Evolutionary conservation across 1,284 basidiomycete genomes (phyloP).

Genomic region (Lentinus polychrous): DNA sequence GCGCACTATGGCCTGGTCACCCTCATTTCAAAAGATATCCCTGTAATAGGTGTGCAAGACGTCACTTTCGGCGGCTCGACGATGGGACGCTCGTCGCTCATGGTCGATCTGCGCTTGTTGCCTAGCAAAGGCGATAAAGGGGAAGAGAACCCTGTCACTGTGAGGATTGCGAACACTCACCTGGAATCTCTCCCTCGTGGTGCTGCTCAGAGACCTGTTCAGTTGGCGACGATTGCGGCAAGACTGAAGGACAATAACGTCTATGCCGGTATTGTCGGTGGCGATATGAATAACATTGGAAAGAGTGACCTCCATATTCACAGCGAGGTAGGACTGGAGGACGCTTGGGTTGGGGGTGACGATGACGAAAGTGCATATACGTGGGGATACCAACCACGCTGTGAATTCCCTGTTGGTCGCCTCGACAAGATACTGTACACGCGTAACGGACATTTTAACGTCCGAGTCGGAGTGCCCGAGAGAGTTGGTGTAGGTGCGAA

Average conservation of each 20-base stretch:
- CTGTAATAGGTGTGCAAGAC: slow-evolving; percentile 35
- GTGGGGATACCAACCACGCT: slow-evolving; percentile 57
- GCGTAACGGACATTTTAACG: slow-evolving; percentile 27
- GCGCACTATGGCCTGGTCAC: slow-evolving; percentile 56
- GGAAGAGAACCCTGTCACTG: slow-evolving; percentile 19
- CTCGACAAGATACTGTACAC: slow-evolving; percentile 63
- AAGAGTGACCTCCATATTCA: slow-evolving; percentile 36
- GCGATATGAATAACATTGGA: slow-evolving; percentile 65
- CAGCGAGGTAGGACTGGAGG: slow-evolving; percentile 38
- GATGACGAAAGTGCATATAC: slow-evolving; percentile 42
- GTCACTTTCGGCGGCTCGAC: slow-evolving; percentile 43
- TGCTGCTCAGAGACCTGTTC: slow-evolving; percentile 36
- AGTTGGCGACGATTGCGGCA: slow-evolving; percentile 44
- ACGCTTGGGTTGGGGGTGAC: slow-evolving; percentile 38
- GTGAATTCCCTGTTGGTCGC: slow-evolving; percentile 39
- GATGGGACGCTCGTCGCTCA: slow-evolving; percentile 47
- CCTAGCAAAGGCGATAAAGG: slow-evolving; percentile 7
- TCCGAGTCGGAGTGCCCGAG: slow-evolving; percentile 43
- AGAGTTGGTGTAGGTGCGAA: slow-evolving; percentile 49
- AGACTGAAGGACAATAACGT: slow-evolving; percentile 39
- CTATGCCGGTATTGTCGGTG: slow-evolving; percentile 52
- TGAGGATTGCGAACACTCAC: slow-evolving; percentile 64
- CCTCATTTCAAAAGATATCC: slow-evolving; percentile 50
- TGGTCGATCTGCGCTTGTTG: slow-evolving; percentile 36
- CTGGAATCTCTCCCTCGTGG: slow-evolving; percentile 53